A percentile compares a stretch with the other conserved stretches of the same genome.
phyloP scores from a whole-genome alignment of 2,329 filamentous ascomycete genomes.

The Rutstroemia sp. region DNA sequence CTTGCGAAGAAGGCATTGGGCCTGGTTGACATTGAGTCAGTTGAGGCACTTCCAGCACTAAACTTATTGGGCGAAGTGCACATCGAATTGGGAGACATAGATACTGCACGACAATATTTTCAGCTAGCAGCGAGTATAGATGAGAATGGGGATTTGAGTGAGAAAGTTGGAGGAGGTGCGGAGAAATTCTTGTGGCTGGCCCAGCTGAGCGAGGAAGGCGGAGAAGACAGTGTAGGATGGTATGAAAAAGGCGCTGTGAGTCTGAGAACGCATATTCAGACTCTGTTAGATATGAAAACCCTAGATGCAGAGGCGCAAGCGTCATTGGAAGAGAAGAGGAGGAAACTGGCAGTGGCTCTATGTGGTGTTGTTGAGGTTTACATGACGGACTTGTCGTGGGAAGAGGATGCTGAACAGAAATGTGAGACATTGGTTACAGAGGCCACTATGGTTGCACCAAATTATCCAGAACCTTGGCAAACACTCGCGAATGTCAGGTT shows the following conservation, averaged over 20 bases:
- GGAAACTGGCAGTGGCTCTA: conserved; percentile 81
- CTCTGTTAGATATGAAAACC: conserved; percentile 45
- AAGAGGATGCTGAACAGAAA: conserved; percentile 78
- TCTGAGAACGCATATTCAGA: conserved; percentile 63
- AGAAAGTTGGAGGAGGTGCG: conserved; percentile 69
- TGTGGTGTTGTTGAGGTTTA: conserved; percentile 95
- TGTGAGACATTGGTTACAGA: conserved; percentile 89
- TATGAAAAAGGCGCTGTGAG: conserved; percentile 64
- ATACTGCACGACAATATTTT: conserved; percentile 67
- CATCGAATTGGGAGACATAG: conserved; percentile 53
- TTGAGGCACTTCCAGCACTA: conserved; percentile 26
- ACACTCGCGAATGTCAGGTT: conserved; percentile 91
- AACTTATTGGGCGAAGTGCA: conserved; percentile 32
- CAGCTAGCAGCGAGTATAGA: conserved; percentile 68
- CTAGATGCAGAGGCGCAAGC: conserved; percentile 34
- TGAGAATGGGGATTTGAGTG: conserved; percentile 61
- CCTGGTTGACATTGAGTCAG: conserved; percentile 18
- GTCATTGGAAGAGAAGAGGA: conserved; percentile 61
- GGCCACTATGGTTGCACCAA: conserved; percentile 76
- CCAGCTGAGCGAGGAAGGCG: conserved; percentile 71
- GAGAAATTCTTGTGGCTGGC: conserved; percentile 96
- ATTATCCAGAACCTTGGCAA: conserved; percentile 83
- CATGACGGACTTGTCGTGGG: conserved; percentile 96
- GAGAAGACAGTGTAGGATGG: conserved; percentile 58
- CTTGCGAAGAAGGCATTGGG: conserved; percentile 25